Percentiles rank a stretch among this genome's conserved stretches.
Evolutionary conservation across 805 yeast species (phyloP).

Genomic region (Starmerella tilneyi): DNA sequence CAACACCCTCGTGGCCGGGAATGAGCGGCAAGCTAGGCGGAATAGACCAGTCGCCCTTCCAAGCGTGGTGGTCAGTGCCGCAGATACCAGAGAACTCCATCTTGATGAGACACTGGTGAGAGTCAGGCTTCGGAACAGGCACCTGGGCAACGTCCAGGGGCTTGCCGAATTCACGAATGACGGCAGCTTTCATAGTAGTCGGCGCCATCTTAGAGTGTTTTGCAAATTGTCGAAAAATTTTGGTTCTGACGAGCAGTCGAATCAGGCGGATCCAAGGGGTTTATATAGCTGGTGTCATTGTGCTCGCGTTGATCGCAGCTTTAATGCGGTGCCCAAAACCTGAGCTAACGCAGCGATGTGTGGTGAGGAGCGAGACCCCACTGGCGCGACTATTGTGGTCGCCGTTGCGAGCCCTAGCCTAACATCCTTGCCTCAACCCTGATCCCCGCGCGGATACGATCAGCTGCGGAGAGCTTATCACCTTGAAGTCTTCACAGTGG

Average conservation of each 20-base stretch:
- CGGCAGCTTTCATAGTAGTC: constrained; percentile 44
- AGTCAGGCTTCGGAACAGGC: constrained; percentile 69
- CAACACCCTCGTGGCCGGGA: constrained; percentile 89
- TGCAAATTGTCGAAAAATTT: background rate
- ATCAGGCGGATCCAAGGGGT: background rate
- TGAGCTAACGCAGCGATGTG: background rate
- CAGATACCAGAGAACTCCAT: constrained; percentile 86
- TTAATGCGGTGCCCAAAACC: background rate
- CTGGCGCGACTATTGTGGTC: background rate
- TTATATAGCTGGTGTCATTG: background rate
- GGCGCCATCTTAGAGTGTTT: constrained; percentile 4
- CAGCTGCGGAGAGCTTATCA: too few species aligned
- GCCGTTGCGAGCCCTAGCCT: constrained; percentile 6
- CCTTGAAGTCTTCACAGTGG: too few species aligned
- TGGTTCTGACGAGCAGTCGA: background rate
- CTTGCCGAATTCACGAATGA: constrained; percentile 58
- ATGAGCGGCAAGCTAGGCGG: constrained; percentile 63
- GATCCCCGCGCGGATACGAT: background rate
- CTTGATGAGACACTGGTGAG: constrained; percentile 68
- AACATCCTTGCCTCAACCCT: background rate
- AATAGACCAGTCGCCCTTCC: constrained; percentile 91
- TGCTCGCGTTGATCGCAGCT: constrained; percentile 4
- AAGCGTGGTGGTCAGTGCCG: constrained; percentile 89
- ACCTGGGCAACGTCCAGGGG: constrained; percentile 57
- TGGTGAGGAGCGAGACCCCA: background rate